Evolutionary conservation across 352 stramenopile genomes (phyloP).

Genomic region (Phytophthora pluvialis): DNA sequence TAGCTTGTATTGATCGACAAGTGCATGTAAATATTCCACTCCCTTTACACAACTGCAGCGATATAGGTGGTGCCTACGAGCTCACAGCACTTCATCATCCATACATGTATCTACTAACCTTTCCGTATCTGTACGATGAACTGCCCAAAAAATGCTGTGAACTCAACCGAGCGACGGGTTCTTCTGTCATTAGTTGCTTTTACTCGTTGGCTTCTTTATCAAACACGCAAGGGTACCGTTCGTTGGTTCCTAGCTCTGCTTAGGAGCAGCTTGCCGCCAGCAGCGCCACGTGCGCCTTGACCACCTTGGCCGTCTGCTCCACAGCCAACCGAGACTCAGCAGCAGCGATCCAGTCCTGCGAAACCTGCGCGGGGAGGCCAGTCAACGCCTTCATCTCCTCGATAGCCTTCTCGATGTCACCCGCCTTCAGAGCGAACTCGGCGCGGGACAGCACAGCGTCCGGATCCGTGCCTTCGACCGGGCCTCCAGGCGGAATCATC

Average conservation of each 20-base stretch:
- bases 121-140: no score
- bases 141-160: conserved; percentile 10
- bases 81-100: neutral
- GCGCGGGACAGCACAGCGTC: conserved; percentile 83
- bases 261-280: conserved; percentile 86
- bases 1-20: conserved; percentile 34
- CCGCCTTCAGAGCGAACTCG: conserved; percentile 83
- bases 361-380: conserved; percentile 70
- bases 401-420: conserved; percentile 78
- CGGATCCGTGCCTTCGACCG: conserved; percentile 73
- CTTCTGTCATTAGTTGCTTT: conserved; percentile 28
- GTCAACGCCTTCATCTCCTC: conserved; percentile 72
- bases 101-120: no score
- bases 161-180: conserved; percentile 5
- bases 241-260: conserved; percentile 13
- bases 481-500: conserved; percentile 79
- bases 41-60: conserved; percentile 3
- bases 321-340: conserved; percentile 78
- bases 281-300: conserved; percentile 85
- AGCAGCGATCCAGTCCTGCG: conserved; percentile 78
- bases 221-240: conserved; percentile 31
- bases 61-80: neutral
- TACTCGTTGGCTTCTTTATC: conserved; percentile 33
- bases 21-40: conserved; percentile 39
- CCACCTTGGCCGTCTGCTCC: conserved; percentile 83